These are phyloP conservation scores for Roridomyces roridus DNA, from an alignment of 768 basidiomycete species.

Conservation along the genomic window DNA sequence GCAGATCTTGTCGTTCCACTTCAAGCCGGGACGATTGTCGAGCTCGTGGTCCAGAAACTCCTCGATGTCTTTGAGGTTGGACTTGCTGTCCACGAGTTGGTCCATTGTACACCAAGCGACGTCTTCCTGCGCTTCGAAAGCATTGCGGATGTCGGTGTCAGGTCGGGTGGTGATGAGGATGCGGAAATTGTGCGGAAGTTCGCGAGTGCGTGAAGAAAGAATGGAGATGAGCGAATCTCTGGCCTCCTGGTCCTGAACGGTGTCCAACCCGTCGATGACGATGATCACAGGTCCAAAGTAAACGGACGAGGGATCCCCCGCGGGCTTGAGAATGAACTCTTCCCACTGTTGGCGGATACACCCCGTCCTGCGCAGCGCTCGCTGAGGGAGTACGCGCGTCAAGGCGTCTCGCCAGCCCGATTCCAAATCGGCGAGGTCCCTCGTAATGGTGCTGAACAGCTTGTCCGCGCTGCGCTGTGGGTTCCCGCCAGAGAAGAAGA, in stretches of 20 bases:
- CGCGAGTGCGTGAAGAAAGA: background rate
- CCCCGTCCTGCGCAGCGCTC: constrained; percentile 1
- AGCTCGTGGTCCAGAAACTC: background rate
- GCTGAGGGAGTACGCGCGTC: background rate
- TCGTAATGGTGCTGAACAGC: constrained; percentile 12
- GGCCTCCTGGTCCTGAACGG: background rate
- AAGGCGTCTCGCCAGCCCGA: constrained; percentile 1
- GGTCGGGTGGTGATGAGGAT: constrained; percentile 11
- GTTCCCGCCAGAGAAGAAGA: background rate
- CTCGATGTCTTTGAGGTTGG: background rate
- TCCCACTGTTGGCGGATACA: constrained; percentile 14
- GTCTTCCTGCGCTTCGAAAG: background rate
- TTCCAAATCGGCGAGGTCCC: constrained; percentile 16
- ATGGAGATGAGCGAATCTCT: background rate
- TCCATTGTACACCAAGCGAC: background rate
- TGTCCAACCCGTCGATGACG: constrained; percentile 14
- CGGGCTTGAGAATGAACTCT: constrained; percentile 18
- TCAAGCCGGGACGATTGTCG: background rate
- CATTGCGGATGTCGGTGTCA: background rate
- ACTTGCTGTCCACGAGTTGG: background rate
- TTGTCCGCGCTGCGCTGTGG: constrained; percentile 2
- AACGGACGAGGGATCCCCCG: background rate
- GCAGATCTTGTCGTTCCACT: background rate
- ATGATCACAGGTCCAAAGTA: constrained; percentile 18
- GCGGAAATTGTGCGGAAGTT: constrained; percentile 14